Base-by-base conservation (phyloP, 2,329 filamentous ascomycete species). In the Penicillium corylophilum region DNA sequence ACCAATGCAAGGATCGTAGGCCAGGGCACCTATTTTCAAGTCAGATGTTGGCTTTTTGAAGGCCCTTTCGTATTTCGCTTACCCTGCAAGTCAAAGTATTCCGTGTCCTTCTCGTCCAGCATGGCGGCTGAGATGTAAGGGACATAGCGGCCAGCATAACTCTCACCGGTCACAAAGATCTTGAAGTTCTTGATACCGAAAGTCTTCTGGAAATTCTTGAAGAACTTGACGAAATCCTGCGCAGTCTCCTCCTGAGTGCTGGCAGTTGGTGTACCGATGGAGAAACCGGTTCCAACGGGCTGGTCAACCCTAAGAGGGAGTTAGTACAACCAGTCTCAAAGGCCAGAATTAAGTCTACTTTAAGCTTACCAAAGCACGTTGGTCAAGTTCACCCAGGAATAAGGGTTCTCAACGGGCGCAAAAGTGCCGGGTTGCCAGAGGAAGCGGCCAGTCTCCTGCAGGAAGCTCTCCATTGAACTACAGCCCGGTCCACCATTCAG, bases 371-470 rank as follows among this genome's bases (percentile, higher is more conserved):
- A 94, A 42, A 94, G 75, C 63, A 92, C 82, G 68, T 92, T 90
- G 47, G 88, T 88, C 31, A 93, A 71, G 45, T 87, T 87, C 53
- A 82, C 82, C 87, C 87, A 92, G n/a, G 81, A 81, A 74, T 86
- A 91, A 0, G 81, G 78, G 64, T 91, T 91, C 40, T 76, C 72
- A 0, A 84, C 77, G 0, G 88, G 87, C 16, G 78, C 77, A 49
- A 78, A 81, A 1, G 87, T 92, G 29, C 89, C 89, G 12, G 82
- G 78, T 64, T 87, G 82, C 86, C 86, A 89, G 5, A 80, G 51
- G 62, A 90, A 87, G 0, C 88, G 86, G 0, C 89, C 88, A 61
- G 90, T 92, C 61, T 93, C 89, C 45, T 89, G 87, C 9, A 93
- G 68, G 1, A 92, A 75, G 7, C 87, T 88, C 58, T 85, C 79